These are phyloP conservation scores for Parascedosporium putredinis DNA, from an alignment of 2,329 filamentous ascomycete genomes.

Conservation along the genomic window DNA sequence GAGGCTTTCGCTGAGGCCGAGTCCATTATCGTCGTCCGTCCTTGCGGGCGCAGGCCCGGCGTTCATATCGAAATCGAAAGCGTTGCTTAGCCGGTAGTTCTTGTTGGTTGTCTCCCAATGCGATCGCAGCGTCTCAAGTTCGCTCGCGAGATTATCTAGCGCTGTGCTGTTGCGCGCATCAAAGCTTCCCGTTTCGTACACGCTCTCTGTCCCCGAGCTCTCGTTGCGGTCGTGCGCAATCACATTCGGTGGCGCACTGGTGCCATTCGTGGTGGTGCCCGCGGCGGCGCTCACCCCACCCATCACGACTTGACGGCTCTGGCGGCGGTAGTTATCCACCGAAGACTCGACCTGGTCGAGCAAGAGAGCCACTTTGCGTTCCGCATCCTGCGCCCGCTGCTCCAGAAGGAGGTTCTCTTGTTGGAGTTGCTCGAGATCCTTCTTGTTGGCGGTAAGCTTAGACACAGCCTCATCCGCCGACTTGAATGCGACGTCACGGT, in stretches of 20 bases:
- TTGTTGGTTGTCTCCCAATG: constrained; percentile 97
- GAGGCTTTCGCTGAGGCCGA: constrained; percentile 58
- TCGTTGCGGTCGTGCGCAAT: constrained; percentile 39
- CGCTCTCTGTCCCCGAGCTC: constrained; percentile 50
- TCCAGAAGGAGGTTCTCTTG: constrained; percentile 75
- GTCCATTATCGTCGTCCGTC: constrained; percentile 34
- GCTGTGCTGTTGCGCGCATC: constrained; percentile 53
- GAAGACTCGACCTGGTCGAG: constrained; percentile 90
- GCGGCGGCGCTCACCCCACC: constrained; percentile 12
- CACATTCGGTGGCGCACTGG: constrained; percentile 13
- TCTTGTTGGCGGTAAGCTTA: constrained; percentile 49
- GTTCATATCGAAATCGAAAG: constrained; percentile 70
- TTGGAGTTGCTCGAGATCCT: constrained; percentile 71
- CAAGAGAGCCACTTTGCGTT: constrained; percentile 84
- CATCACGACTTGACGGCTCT: constrained; percentile 40
- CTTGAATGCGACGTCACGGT: constrained; percentile 57
- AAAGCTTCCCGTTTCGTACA: constrained; percentile 44
- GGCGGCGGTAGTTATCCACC: constrained; percentile 88
- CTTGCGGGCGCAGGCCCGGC: constrained; percentile 12
- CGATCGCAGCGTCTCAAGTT: constrained; percentile 78
- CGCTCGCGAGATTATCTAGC: constrained; percentile 81
- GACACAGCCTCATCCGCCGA: constrained; percentile 41
- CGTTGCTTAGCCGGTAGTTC: constrained; percentile 81
- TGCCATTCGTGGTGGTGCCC: constrained; percentile 28
- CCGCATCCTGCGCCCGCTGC: constrained; percentile 75